Percentiles rank a stretch among this genome's conserved stretches.
phyloP scores from a whole-genome alignment of 2,329 filamentous ascomycete species.

The Arthrobotrys sphaeroides region DNA sequence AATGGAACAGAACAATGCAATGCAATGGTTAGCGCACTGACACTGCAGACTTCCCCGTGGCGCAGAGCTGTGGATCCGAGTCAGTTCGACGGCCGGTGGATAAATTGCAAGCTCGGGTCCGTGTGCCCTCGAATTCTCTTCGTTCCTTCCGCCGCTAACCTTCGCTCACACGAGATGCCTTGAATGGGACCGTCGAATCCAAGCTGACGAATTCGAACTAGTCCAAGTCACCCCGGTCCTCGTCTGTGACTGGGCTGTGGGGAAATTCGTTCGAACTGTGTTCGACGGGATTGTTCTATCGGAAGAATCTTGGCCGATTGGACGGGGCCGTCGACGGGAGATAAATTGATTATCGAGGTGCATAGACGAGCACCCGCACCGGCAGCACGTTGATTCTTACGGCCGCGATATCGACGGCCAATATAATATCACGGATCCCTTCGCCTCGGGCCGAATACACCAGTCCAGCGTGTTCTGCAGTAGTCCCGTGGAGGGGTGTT shows the following conservation, averaged over 20 bases:
- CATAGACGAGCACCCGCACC: background rate
- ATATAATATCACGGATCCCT: too few relatives aligned
- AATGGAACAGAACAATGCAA: too few relatives aligned
- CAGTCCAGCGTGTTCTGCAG: background rate
- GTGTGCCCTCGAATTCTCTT: too few relatives aligned
- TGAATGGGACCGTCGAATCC: too few relatives aligned
- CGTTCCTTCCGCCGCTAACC: background rate
- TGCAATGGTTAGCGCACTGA: too few relatives aligned
- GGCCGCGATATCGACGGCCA: too few relatives aligned
- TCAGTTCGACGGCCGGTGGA: too few relatives aligned
- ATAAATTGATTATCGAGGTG: conserved; percentile 11
- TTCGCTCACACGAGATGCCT: conserved; percentile 5
- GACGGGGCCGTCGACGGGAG: conserved; percentile 4
- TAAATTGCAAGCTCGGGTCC: background rate
- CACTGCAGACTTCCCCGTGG: background rate
- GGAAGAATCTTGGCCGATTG: conserved; percentile 51
- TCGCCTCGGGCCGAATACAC: conserved; percentile 10
- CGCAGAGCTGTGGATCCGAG: conserved; percentile 23
- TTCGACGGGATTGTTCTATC: conserved; percentile 27
- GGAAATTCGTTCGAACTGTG: conserved; percentile 16
- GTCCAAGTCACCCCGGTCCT: conserved; percentile 15
- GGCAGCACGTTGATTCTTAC: background rate
- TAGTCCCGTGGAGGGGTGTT: conserved; percentile 7
- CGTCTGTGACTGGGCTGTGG: conserved; percentile 19
- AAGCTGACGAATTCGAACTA: too few relatives aligned